These are phyloP conservation scores for Termitomyces sp. DNA, from an alignment of 768 basidiomycete genomes.

Conservation along the genomic window DNA sequence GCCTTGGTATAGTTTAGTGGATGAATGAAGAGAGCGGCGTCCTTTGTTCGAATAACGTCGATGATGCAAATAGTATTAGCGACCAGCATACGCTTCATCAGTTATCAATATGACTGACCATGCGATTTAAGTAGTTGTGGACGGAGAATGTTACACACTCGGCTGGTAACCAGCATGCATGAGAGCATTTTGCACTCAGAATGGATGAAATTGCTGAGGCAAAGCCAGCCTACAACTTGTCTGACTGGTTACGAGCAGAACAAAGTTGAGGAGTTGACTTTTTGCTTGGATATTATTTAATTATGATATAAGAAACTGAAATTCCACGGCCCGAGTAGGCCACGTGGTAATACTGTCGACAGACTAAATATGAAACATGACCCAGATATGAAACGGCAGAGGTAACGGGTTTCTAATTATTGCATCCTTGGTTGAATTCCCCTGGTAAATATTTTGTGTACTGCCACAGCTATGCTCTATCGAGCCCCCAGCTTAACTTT, in stretches of 20 bases:
- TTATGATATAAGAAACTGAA: background rate
- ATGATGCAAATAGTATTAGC: slow-evolving; percentile 4
- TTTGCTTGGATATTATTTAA: background rate
- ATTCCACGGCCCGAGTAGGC: background rate
- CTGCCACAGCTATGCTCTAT: too few relatives aligned
- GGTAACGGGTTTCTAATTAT: too few relatives aligned
- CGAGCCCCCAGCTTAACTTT: too few relatives aligned
- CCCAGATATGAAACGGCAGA: too few relatives aligned
- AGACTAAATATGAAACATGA: too few relatives aligned
- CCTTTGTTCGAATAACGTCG: slow-evolving; percentile 17
- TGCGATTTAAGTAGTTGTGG: slow-evolving; percentile 8
- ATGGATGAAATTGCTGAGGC: background rate
- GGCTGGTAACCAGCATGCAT: slow-evolving; percentile 24
- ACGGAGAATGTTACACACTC: slow-evolving; percentile 19
- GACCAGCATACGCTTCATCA: background rate
- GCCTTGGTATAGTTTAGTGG: slow-evolving; percentile 23
- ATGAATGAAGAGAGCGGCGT: slow-evolving; percentile 31
- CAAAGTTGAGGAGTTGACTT: background rate
- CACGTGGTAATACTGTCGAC: too few relatives aligned
- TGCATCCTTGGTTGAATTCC: too few relatives aligned
- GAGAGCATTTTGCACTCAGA: slow-evolving; percentile 28
- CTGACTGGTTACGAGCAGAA: background rate
- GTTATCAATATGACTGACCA: slow-evolving; percentile 15
- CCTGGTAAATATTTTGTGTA: too few relatives aligned
- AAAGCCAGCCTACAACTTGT: slow-evolving; percentile 10